phyloP scores from a whole-genome alignment of 2,329 filamentous ascomycete genomes.

The Cercospora nicotianae region DNA sequence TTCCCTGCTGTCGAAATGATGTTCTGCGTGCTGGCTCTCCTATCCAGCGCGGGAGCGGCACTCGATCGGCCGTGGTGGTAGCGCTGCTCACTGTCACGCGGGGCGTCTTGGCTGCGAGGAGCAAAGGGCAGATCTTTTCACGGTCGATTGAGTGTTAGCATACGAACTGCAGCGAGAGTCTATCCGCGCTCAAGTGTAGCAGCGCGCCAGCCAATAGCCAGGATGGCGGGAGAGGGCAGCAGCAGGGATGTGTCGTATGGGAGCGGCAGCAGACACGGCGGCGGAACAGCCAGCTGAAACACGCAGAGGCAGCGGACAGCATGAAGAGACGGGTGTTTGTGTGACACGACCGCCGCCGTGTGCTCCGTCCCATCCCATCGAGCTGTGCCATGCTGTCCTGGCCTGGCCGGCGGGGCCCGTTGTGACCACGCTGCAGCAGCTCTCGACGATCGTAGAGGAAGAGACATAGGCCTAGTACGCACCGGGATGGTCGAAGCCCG shows the following conservation, averaged over 20 bases:
- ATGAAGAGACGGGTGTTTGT: neutral
- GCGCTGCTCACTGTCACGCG: constrained; percentile 7
- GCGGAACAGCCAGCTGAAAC: neutral
- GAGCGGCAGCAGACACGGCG: neutral
- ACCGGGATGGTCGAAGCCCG: constrained; percentile 12
- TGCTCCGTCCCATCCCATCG: neutral
- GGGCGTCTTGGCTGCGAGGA: constrained; percentile 5
- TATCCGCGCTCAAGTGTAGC: neutral
- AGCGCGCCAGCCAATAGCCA: neutral
- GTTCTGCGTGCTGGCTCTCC: constrained; percentile 5
- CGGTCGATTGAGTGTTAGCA: constrained; percentile 9
- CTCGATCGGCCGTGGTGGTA: constrained; percentile 5
- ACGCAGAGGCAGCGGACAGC: neutral
- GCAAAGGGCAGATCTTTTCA: constrained; percentile 8
- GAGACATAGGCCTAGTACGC: neutral
- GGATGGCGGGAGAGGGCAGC: constrained; percentile 4
- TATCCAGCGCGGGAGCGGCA: neutral
- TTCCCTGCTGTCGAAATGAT: constrained; percentile 9
- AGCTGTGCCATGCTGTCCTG: neutral
- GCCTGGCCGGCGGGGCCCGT: neutral
- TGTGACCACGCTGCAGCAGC: neutral
- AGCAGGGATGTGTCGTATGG: constrained; percentile 1
- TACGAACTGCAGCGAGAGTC: neutral
- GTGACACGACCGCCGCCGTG: neutral
- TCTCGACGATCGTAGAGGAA: neutral